These are phyloP conservation scores for Purpureocillium takamizusanense DNA, from an alignment of 2,329 filamentous ascomycete species.

Conservation along the genomic window DNA sequence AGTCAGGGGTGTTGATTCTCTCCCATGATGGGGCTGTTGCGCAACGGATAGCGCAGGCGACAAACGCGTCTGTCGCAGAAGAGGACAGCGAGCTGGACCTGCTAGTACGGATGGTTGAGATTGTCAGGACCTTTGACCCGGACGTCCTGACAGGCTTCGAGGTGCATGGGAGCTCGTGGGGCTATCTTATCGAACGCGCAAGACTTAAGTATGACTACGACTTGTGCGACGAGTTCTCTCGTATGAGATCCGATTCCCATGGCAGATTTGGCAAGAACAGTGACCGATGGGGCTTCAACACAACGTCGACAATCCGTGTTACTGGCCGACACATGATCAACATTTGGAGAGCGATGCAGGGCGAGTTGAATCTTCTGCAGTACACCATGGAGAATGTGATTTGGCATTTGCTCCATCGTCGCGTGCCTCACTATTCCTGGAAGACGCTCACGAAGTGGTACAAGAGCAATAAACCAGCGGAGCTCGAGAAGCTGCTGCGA, in stretches of 20 bases:
- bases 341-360: constrained; percentile 90
- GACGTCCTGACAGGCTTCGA: constrained; percentile 94
- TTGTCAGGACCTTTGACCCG: constrained; percentile 77
- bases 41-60: constrained; percentile 52
- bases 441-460: constrained; percentile 78
- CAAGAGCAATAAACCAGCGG: constrained; percentile 53
- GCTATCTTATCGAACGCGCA: constrained; percentile 87
- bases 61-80: constrained; percentile 56
- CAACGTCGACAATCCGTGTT: constrained; percentile 84
- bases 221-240: constrained; percentile 82
- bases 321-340: constrained; percentile 95
- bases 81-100: constrained; percentile 78
- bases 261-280: constrained; percentile 78
- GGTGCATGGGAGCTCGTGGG: constrained; percentile 89
- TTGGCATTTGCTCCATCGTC: constrained; percentile 79
- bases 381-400: constrained; percentile 96
- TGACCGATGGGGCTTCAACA: constrained; percentile 89
- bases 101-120: constrained; percentile 75
- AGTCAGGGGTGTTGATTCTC: constrained; percentile 65
- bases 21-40: constrained; percentile 52
- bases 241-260: constrained; percentile 76
- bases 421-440: constrained; percentile 82
- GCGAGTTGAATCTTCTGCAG: constrained; percentile 83
- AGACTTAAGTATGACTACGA: constrained; percentile 81
- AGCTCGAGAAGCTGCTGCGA: constrained; percentile 65